Evolutionary conservation across 305 asterid genomes (phyloP), one percentile per base, ranked within the genome.

Genomic region (Nicotiana rustica): DNA sequence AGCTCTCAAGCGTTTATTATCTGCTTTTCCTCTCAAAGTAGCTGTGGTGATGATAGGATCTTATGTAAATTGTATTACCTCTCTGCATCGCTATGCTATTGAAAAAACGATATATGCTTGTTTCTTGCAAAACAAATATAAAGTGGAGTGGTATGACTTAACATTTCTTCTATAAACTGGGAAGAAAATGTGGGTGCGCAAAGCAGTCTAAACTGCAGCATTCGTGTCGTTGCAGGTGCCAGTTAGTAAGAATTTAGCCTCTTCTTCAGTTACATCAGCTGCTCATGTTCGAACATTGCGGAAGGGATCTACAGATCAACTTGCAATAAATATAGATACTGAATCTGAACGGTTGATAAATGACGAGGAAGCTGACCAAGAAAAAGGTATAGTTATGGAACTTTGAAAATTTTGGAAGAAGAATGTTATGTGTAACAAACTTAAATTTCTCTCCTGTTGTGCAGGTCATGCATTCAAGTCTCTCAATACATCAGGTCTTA

Each of bases 381-480:
- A 97, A 79, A 97, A 97, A 95, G 99, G 99, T 95, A 85, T 59
- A 36, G 69, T 35, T 52, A 55, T 71, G 59, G 10, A 85, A 35
- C 38, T 33, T 69, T 66, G 59, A 36, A 76, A 49, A 82, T 25
- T 71, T 67, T 80, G 68, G 84, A 44, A 52, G 52, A 19, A 29
- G 41, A 61, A 82, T 64, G 14, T 31, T 81, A 71, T 80, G 47
- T 52, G 49, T 79, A 75, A 75, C 59, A 57, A 80, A 67, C 81
- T 85, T 47, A 86, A 17, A 18, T 7, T 29, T 41, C 73, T 57
- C 65, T 77, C 69, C 52, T 64, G 55, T 85, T 80, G 25, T 86
- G 88, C 94, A 97, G 99, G 99, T 86, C 97, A 92, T 78, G 85
- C 86, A 6, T 97, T 97, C 83, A 97, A 95, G 90, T 93, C 99